phyloP scores from a whole-genome alignment of 768 basidiomycete genomes.

The Auriculariales sp. region DNA sequence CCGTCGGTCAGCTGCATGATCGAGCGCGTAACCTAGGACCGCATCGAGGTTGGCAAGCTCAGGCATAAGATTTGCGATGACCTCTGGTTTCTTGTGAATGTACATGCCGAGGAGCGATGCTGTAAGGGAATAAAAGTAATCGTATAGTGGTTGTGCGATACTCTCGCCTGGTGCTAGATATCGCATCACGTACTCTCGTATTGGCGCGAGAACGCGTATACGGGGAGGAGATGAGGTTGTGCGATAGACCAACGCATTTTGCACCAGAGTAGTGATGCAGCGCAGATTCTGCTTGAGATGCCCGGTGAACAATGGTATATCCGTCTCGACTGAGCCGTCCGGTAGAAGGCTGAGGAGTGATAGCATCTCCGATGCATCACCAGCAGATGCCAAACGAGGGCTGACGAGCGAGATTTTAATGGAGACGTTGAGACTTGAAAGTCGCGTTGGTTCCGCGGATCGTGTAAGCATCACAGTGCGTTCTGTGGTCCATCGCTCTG shows the following conservation, averaged over 20 bases:
- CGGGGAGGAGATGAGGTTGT: conserved; percentile 8
- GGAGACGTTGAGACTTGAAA: conserved; percentile 17
- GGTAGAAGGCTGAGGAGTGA: conserved; percentile 17
- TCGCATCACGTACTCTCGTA: conserved; percentile 10
- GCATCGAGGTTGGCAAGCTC: background rate
- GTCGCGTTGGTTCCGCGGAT: conserved; percentile 7
- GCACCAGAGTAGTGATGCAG: conserved; percentile 9
- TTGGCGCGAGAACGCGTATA: conserved; percentile 12
- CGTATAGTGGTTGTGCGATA: background rate
- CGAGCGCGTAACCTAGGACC: background rate
- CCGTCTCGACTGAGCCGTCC: conserved; percentile 10
- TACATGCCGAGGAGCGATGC: background rate
- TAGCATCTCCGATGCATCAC: conserved; percentile 14
- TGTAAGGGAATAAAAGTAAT: background rate
- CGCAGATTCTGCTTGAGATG: conserved; percentile 3
- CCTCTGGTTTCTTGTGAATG: background rate
- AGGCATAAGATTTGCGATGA: background rate
- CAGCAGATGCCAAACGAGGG: conserved; percentile 14
- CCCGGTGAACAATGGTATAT: conserved; percentile 7
- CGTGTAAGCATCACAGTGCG: conserved; percentile 10
- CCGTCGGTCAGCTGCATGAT: background rate
- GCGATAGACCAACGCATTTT: conserved; percentile 11
- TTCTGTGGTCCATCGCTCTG: conserved; percentile 9
- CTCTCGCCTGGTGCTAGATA: too few species aligned
- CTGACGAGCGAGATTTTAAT: conserved; percentile 18